phyloP scores from a whole-genome alignment of 352 stramenopile species.

The Aphanomyces astaci region DNA sequence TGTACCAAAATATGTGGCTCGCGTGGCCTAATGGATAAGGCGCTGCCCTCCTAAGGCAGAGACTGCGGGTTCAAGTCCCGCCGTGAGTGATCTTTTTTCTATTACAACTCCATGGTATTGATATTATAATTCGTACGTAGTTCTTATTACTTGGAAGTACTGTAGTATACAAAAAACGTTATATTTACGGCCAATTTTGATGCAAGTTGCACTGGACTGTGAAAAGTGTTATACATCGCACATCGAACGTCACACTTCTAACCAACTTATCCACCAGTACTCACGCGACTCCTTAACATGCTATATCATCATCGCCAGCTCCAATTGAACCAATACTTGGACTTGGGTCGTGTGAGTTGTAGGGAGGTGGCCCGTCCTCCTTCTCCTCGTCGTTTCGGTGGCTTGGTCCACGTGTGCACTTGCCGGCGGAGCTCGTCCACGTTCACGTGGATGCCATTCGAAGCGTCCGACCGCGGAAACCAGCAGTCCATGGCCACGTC shows the following conservation, averaged over 20 bases:
- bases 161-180: too few relatives aligned
- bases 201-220: too few relatives aligned
- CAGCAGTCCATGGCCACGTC: conserved; percentile 23
- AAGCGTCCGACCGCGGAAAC: conserved; percentile 29
- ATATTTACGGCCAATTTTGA: too few relatives aligned
- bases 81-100: conserved; percentile 12
- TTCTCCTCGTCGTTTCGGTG: neutral
- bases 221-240: too few relatives aligned
- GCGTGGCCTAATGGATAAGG: conserved; percentile 22
- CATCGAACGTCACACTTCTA: too few relatives aligned
- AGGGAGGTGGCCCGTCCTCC: too few relatives aligned
- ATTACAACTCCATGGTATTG: neutral
- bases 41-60: conserved; percentile 21
- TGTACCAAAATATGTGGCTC: conserved; percentile 2
- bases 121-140: neutral
- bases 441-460: conserved; percentile 19
- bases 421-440: neutral
- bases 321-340: conserved; percentile 14
- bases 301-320: neutral
- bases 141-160: too few relatives aligned
- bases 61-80: conserved; percentile 21
- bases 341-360: neutral
- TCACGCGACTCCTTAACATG: too few relatives aligned
- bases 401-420: conserved; percentile 5
- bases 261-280: too few relatives aligned